Evolutionary conservation across 2,329 filamentous ascomycete genomes (phyloP).

Genomic region (Metarhizium humberi): DNA sequence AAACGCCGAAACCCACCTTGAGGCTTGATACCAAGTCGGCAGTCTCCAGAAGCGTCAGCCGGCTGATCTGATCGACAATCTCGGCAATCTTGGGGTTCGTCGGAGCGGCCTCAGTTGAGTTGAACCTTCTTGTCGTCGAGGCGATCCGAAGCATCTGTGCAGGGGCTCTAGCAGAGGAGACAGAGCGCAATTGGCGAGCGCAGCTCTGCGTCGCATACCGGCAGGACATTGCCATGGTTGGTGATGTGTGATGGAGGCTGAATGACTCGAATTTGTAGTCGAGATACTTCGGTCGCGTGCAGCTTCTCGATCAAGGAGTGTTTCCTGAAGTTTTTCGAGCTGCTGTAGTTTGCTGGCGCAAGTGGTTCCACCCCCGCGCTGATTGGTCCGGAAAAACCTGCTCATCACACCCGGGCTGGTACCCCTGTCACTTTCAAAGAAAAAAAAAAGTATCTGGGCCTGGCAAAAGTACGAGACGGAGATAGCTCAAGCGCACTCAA

Average conservation of each 20-base stretch:
- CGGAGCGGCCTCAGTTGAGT: conserved; percentile 66
- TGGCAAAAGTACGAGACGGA: not conserved
- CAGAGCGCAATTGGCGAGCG: conserved; percentile 50
- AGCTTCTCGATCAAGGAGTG: conserved; percentile 12
- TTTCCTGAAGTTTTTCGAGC: conserved; percentile 34
- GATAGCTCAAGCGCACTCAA: conserved; percentile 12
- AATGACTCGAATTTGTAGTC: conserved; percentile 1
- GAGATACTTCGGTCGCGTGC: conserved; percentile 10
- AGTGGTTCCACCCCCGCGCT: conserved; percentile 6
- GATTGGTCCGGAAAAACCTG: conserved; percentile 29
- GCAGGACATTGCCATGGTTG: conserved; percentile 53
- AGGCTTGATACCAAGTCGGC: conserved; percentile 89
- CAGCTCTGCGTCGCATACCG: conserved; percentile 56
- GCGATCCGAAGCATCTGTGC: conserved; percentile 37
- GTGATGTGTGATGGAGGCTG: conserved; percentile 16
- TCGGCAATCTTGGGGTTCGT: conserved; percentile 82
- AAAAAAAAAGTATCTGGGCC: conserved; percentile 21
- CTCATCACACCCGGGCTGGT: conserved; percentile 20
- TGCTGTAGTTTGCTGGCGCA: conserved; percentile 10
- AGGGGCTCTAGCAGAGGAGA: conserved; percentile 35
- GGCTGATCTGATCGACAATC: conserved; percentile 98
- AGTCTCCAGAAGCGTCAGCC: conserved; percentile 95
- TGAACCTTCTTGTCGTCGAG: conserved; percentile 63
- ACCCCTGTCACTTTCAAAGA: conserved; percentile 22
- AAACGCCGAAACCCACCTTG: conserved; percentile 56